Percentiles rank a stretch among this genome's conserved stretches.
Conservation (phyloP, 176 grass and related monocot genomes). For the Oryza punctata region DNA sequence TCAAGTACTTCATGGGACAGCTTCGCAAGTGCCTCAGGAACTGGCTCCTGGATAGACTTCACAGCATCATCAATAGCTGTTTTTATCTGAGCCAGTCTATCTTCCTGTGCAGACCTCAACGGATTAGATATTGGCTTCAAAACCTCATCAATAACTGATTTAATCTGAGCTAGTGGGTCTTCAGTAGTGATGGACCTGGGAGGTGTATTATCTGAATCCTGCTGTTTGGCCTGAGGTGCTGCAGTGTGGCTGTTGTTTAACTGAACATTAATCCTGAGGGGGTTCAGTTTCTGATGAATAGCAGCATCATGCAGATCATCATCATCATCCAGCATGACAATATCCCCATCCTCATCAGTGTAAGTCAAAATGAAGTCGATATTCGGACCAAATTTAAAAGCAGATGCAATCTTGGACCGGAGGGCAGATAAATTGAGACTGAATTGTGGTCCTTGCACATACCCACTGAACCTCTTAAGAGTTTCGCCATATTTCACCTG, state of each 20-base stretch:
- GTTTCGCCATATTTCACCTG: slow-evolving; percentile 88
- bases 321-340: slow-evolving; percentile 80
- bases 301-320: slow-evolving; percentile 87
- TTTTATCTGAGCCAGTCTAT: slow-evolving; percentile 37
- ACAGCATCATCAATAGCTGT: slow-evolving; percentile 64
- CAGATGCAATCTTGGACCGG: slow-evolving; percentile 60
- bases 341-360: slow-evolving; percentile 77
- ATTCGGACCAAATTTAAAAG: slow-evolving; percentile 70
- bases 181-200: slow-evolving; percentile 20
- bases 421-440: slow-evolving; percentile 55
- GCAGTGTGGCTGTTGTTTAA: slow-evolving; percentile 48
- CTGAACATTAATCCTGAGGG: slow-evolving; percentile 81
- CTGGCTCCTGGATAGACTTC: slow-evolving; percentile 56
- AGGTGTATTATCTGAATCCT: slow-evolving; percentile 22
- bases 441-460: slow-evolving; percentile 36
- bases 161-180: slow-evolving; percentile 36
- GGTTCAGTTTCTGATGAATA: slow-evolving; percentile 78
- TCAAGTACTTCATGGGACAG: slow-evolving; percentile 61
- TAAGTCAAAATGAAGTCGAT: slow-evolving; percentile 71
- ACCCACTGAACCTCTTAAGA: slow-evolving; percentile 71
- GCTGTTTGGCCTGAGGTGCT: slow-evolving; percentile 17
- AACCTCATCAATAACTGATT: slow-evolving; percentile 61
- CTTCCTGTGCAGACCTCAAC: slow-evolving; percentile 30
- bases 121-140: slow-evolving; percentile 52
- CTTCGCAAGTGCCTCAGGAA: slow-evolving; percentile 59